phyloP scores from a whole-genome alignment of 106 monocot genomes.

The Dendrobium huoshanense region DNA sequence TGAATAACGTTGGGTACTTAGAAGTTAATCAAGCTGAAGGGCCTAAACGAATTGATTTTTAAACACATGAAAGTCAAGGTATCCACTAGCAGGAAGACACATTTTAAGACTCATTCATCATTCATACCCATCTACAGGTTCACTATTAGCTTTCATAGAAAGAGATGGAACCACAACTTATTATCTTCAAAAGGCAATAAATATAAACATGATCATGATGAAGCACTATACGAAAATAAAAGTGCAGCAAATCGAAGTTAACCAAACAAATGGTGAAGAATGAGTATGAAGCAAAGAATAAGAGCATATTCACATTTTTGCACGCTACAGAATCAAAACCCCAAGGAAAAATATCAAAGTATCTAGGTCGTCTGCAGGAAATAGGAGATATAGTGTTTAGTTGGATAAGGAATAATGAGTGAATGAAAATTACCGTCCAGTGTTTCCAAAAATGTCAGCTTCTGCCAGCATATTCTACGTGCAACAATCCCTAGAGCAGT shows the following conservation, averaged over 20 bases:
- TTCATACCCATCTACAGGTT: neutral
- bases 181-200: neutral
- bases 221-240: neutral
- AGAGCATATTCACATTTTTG: neutral
- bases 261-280: neutral
- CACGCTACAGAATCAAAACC: neutral
- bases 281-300: neutral
- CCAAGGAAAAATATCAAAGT: neutral
- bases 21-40: neutral
- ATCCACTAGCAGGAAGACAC: neutral
- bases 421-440: constrained; percentile 53
- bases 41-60: neutral
- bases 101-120: neutral
- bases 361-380: neutral
- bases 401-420: neutral
- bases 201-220: neutral
- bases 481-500: constrained; percentile 83
- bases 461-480: constrained; percentile 77
- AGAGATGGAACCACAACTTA: neutral
- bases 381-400: neutral
- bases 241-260: neutral
- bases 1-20: neutral
- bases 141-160: neutral
- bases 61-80: neutral
- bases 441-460: constrained; percentile 70